Conservation (phyloP, 2,329 filamentous ascomycete genomes). For the Ophiostoma montium region DNA sequence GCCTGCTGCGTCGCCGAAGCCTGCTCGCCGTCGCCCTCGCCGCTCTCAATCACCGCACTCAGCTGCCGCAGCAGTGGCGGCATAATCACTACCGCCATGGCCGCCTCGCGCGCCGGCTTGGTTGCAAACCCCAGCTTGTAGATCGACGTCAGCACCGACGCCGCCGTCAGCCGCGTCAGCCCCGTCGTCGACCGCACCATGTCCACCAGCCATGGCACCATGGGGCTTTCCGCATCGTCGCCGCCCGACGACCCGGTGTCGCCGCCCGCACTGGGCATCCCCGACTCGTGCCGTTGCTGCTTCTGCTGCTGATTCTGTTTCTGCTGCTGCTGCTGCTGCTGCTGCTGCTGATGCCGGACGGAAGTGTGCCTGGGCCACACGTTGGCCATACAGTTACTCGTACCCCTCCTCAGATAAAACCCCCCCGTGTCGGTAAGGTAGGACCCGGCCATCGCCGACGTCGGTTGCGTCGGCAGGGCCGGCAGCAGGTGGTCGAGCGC, state of each 20-base stretch:
- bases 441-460: conserved; percentile 1
- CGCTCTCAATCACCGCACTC: conserved; percentile 10
- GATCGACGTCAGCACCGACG: conserved; percentile 53
- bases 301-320: too few species aligned
- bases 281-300: too few species aligned
- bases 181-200: conserved; percentile 43
- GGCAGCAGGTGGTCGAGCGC: conserved; percentile 56
- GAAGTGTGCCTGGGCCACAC: too few species aligned
- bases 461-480: conserved; percentile 29
- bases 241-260: too few species aligned
- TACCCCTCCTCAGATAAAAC: too few species aligned
- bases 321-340: too few species aligned
- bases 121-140: conserved; percentile 54
- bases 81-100: conserved; percentile 52
- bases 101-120: conserved; percentile 43
- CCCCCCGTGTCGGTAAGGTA: too few species aligned
- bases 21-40: conserved; percentile 22
- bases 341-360: too few species aligned
- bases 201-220: conserved; percentile 61
- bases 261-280: too few species aligned
- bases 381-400: too few species aligned
- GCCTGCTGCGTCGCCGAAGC: conserved; percentile 28
- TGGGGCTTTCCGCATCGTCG: conserved; percentile 53
- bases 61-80: conserved; percentile 51
- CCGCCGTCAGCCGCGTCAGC: conserved; percentile 51